Percentiles rank a stretch among this genome's conserved stretches.
Conservation (phyloP, 192 early-diverging fungal species). For the Allomyces arbusculus region DNA sequence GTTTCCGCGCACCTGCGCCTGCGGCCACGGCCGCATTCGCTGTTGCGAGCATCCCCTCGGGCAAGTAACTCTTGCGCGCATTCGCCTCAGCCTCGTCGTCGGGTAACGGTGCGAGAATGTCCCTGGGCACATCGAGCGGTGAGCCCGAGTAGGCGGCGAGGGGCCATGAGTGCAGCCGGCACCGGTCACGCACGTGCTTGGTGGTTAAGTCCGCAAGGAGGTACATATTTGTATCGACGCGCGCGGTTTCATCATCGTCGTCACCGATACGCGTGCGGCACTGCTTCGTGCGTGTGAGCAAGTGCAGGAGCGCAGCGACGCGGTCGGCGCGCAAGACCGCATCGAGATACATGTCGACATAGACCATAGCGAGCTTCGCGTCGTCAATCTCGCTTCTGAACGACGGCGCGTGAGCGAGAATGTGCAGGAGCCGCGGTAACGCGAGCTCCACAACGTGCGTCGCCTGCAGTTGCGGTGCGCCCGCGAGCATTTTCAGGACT, state of each 20-base stretch:
- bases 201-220: not conserved
- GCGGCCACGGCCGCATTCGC: too few relatives aligned
- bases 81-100: too few relatives aligned
- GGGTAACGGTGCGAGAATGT: too few relatives aligned
- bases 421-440: not conserved
- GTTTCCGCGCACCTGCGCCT: too few relatives aligned
- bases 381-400: too few relatives aligned
- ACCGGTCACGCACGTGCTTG: not conserved
- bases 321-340: not conserved
- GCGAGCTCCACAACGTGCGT: not conserved
- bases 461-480: too few relatives aligned
- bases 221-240: not conserved
- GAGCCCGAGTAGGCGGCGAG: not conserved
- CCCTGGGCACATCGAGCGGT: too few relatives aligned
- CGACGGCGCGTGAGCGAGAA: not conserved
- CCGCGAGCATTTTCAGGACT: too few relatives aligned
- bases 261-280: not conserved
- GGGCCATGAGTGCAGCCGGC: not conserved
- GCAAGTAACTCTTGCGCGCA: too few relatives aligned
- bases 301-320: not conserved
- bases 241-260: not conserved
- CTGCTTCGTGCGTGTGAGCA: not conserved
- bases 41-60: too few relatives aligned
- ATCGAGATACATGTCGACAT: not conserved
- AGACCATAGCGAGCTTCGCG: too few relatives aligned